Evolutionary conservation across 257 asterid genomes (phyloP).

Genomic region (Solanum dulcamara): DNA sequence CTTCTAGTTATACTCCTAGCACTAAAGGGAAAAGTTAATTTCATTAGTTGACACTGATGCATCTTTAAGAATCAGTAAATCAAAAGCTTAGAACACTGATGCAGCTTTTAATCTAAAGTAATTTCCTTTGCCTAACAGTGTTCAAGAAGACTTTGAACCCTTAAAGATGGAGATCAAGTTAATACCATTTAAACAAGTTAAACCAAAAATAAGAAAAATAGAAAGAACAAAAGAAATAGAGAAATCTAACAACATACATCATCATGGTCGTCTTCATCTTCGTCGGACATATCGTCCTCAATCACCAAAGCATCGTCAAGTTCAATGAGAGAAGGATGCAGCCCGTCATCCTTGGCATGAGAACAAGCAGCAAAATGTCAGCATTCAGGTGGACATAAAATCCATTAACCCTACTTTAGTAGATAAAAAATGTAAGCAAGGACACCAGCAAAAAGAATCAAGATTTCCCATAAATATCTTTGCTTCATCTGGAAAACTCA

Average conservation of each 20-base stretch:
- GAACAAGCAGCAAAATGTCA: not conserved
- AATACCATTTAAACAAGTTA: not conserved
- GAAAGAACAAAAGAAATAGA: not conserved
- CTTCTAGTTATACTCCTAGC: not conserved
- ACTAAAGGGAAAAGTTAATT: not conserved
- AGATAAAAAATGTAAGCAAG: not conserved
- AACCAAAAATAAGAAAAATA: not conserved
- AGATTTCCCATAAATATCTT: not conserved
- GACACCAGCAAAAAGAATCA: not conserved
- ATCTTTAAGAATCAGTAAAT: not conserved
- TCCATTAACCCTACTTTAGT: not conserved
- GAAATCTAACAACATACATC: conserved; percentile 43
- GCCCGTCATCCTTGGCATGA: conserved; percentile 68
- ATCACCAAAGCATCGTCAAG: conserved; percentile 87
- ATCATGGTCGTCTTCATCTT: conserved; percentile 50
- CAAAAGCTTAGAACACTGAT: not conserved
- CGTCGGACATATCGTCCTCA: conserved; percentile 91
- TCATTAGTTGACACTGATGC: not conserved
- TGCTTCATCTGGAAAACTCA: not conserved
- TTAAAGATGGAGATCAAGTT: not conserved
- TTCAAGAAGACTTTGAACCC: not conserved
- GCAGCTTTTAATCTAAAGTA: not conserved
- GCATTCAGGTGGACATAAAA: not conserved
- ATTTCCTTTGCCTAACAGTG: not conserved
- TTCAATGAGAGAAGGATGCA: conserved; percentile 64